Conservation (phyloP, 129 eudicot species). For the Flaveria brownii region DNA sequence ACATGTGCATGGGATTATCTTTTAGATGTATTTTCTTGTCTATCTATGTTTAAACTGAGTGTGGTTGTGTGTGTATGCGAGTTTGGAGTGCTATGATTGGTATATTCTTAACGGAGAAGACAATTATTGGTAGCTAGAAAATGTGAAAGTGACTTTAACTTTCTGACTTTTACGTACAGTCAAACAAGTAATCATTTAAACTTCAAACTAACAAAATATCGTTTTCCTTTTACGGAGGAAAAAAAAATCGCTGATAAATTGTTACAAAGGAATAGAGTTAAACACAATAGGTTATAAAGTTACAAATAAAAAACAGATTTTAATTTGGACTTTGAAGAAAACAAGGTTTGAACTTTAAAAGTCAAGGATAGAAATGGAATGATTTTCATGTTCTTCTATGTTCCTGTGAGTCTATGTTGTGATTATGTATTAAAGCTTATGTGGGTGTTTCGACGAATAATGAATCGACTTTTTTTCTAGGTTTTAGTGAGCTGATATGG, state of each 20-base stretch:
- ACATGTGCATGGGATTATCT: too few species aligned
- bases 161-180: conserved; percentile 19
- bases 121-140: conserved; percentile 21
- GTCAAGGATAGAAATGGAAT: neutral
- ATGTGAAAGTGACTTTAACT: neutral
- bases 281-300: neutral
- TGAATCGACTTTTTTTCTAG: neutral
- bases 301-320: neutral
- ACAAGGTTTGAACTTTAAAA: neutral
- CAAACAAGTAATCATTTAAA: conserved; percentile 19
- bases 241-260: neutral
- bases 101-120: neutral
- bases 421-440: neutral
- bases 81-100: neutral
- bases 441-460: neutral
- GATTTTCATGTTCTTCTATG: neutral
- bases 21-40: neutral
- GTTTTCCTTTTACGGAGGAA: neutral
- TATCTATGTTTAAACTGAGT: neutral
- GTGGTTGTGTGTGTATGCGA: neutral
- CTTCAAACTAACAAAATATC: conserved; percentile 6
- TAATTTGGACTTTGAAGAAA: neutral
- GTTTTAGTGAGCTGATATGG: conserved; percentile 36
- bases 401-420: neutral
- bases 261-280: neutral